phyloP scores from a whole-genome alignment of 495 filamentous ascomycete genomes.

The Collariella sp. region DNA sequence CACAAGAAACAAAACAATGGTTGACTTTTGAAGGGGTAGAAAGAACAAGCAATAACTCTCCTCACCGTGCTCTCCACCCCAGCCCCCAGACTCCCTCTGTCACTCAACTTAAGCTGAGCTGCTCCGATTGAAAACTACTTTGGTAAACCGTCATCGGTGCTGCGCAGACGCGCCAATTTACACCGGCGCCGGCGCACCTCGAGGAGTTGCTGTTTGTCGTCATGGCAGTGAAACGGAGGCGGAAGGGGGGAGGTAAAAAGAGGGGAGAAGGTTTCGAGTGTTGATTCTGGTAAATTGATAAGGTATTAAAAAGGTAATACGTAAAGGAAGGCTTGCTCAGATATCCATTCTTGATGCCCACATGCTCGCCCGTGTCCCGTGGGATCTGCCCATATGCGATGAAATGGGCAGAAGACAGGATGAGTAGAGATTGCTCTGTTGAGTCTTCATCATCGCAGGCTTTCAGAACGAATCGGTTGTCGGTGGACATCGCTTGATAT shows the following conservation, averaged over 20 bases:
- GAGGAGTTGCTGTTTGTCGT: slow-evolving; percentile 9
- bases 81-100: neutral
- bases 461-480: neutral
- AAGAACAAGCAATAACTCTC: neutral
- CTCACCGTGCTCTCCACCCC: neutral
- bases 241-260: neutral
- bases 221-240: slow-evolving; percentile 14
- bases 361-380: slow-evolving; percentile 18
- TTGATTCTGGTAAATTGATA: neutral
- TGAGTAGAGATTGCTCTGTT: slow-evolving; percentile 7
- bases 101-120: neutral
- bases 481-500: too few relatives aligned
- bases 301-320: neutral
- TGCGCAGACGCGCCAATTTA: slow-evolving; percentile 13
- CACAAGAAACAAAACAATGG: neutral
- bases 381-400: neutral
- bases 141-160: slow-evolving; percentile 29
- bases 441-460: slow-evolving; percentile 17
- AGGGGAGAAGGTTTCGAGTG: neutral
- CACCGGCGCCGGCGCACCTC: slow-evolving; percentile 13
- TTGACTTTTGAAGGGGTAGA: neutral
- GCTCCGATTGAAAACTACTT: slow-evolving; percentile 56
- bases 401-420: slow-evolving; percentile 8
- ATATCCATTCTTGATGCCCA: slow-evolving; percentile 37
- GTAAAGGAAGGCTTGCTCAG: slow-evolving; percentile 25